Percentiles rank a stretch among this genome's conserved stretches.
These are phyloP conservation scores for Ogataea wickerhamii DNA, from an alignment of 805 yeast species.

Conservation along the genomic window DNA sequence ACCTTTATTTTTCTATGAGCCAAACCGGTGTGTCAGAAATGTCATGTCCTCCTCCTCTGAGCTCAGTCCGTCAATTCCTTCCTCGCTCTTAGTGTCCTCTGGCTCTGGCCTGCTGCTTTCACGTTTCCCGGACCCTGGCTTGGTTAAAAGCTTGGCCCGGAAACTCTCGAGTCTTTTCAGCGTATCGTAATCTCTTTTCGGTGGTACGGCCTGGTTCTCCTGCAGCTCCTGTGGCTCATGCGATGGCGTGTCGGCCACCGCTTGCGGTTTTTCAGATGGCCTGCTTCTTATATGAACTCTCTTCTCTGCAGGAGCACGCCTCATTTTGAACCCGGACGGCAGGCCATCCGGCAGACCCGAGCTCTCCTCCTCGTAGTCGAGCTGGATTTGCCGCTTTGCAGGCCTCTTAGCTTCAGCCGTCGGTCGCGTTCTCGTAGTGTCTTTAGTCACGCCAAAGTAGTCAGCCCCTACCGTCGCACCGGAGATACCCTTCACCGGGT, in stretches of 20 bases:
- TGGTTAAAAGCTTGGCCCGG: slow-evolving; percentile 3
- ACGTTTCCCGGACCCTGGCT: not conserved
- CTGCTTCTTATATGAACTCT: not conserved
- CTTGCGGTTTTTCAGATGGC: not conserved
- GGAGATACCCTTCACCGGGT: slow-evolving; percentile 9
- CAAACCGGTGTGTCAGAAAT: slow-evolving; percentile 16
- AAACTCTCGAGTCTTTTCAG: slow-evolving; percentile 1
- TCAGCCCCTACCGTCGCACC: slow-evolving; percentile 8
- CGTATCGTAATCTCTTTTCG: slow-evolving; percentile 1
- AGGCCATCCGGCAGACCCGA: slow-evolving; percentile 27
- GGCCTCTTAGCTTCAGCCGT: not conserved
- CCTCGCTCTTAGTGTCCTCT: slow-evolving; percentile 7
- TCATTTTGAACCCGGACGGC: slow-evolving; percentile 38
- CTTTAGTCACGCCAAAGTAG: slow-evolving; percentile 3
- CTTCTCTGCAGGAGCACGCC: slow-evolving; percentile 2
- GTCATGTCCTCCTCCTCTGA: slow-evolving; percentile 16
- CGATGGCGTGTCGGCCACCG: slow-evolving; percentile 1
- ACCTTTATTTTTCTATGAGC: slow-evolving; percentile 2
- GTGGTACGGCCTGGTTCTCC: not conserved
- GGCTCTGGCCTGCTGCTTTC: slow-evolving; percentile 3
- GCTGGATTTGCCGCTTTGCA: slow-evolving; percentile 4
- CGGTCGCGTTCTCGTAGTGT: not conserved
- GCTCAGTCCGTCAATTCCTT: slow-evolving; percentile 14
- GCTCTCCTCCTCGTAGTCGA: slow-evolving; percentile 10
- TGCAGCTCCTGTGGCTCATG: not conserved